Evolutionary conservation across 768 basidiomycete genomes (phyloP), one percentile per base, ranked within the genome.

Genomic region (Mycena vitilis): DNA sequence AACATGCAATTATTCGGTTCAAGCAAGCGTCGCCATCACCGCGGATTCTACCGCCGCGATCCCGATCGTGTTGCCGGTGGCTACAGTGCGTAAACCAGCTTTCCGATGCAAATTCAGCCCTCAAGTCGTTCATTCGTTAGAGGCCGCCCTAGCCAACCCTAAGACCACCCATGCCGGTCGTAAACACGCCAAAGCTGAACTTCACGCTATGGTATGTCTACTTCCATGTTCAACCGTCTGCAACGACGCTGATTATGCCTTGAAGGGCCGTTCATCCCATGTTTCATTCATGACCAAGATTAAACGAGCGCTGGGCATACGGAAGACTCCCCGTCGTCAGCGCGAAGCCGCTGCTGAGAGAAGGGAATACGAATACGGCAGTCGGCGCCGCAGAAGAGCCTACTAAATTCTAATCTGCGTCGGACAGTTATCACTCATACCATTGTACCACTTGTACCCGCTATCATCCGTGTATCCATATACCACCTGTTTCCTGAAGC

Each of bases 251-350:
- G 18, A 34, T 30, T 6, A 3, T 1, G 25, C 12, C 16, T 62
- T 62, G 63, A 69, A 58, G 85, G 85, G 86, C 57, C 80, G 81
- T 47, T 80, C 79, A 18, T 72, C 83, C 20, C 84, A 86, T 73
- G 83, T 87, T 48, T 78, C 85, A 18, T 73, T 88, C 61, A 81
- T 86, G 84, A 86, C 85, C 51, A 85, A 80, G 73, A 76, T 88
- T 71, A 86, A 84, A 72, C 84, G 83, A 37, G 76, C 83, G 0
- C 73, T 88, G n/a, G 87, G 86, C 9, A 86, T 88, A 48, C 82
- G 81, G 15, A 84, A 82, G 58, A 81, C 82, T 13, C 82, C 83
- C 44, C 82, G 80, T 16, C 73, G 75, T 5, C 51, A 70, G 52
- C 67, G 70, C 10, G 37, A 63, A 13, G 56, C 22, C 5, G 48